Percentiles rank a stretch among this genome's conserved stretches.
Conservation (phyloP, 2,329 filamentous ascomycete species). For the Fusarium newnesense region DNA sequence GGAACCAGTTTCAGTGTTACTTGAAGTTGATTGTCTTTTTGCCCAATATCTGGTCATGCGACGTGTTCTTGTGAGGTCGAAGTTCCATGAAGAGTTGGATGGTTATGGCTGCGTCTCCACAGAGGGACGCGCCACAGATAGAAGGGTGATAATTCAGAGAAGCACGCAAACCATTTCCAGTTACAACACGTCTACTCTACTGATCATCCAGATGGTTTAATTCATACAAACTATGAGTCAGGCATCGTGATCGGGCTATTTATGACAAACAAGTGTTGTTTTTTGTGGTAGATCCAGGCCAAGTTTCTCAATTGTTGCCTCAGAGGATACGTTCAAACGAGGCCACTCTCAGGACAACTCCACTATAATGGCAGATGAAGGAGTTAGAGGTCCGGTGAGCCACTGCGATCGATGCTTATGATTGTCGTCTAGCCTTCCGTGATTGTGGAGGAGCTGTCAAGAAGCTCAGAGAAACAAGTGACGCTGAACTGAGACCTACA, state of each 20-base stretch:
- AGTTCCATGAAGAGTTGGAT: background rate
- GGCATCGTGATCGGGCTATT: background rate
- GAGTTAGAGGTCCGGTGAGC: constrained; percentile 13
- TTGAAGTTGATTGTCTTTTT: background rate
- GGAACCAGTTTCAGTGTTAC: background rate
- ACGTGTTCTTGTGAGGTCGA: background rate
- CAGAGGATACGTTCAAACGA: background rate
- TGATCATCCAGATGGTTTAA: background rate
- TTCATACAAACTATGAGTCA: background rate
- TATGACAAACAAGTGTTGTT: background rate
- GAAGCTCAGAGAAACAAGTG: background rate
- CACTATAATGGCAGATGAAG: background rate
- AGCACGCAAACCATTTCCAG: background rate
- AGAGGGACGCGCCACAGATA: background rate
- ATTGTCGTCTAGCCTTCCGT: background rate
- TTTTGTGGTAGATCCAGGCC: background rate
- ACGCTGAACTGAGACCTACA: background rate
- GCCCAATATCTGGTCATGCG: background rate
- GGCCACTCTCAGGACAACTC: background rate
- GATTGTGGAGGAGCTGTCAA: background rate
- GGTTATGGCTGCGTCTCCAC: constrained; percentile 16
- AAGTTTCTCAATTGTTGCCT: background rate
- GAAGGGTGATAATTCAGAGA: background rate
- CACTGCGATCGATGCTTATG: background rate
- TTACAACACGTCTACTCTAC: background rate